phyloP scores from a whole-genome alignment of 495 filamentous ascomycete species.

The Amorphotheca resinae region DNA sequence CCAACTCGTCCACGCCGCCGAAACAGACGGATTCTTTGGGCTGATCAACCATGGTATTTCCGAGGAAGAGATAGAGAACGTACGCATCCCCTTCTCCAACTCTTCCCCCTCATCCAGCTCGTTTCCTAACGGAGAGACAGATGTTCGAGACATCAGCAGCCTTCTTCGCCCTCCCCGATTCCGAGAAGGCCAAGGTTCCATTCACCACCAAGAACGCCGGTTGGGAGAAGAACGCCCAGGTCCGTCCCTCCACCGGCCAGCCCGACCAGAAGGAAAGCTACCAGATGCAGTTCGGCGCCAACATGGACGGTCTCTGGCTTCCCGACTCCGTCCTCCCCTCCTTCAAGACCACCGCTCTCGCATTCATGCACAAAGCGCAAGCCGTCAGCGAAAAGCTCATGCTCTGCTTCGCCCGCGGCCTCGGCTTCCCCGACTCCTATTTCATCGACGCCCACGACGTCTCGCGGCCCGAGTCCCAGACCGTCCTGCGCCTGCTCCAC shows the following conservation, averaged over 20 bases:
- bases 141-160: too few relatives aligned
- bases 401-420: conserved; percentile 43
- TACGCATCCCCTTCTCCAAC: too few relatives aligned
- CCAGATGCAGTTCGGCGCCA: conserved; percentile 46
- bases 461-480: conserved; percentile 35
- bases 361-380: conserved; percentile 44
- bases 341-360: conserved; percentile 30
- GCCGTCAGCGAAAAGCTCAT: conserved; percentile 43
- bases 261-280: conserved; percentile 52
- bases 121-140: too few relatives aligned
- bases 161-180: conserved; percentile 47
- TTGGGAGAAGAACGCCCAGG: conserved; percentile 52
- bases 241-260: conserved; percentile 46
- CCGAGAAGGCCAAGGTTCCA: conserved; percentile 39
- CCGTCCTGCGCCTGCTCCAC: conserved; percentile 45
- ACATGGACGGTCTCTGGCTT: conserved; percentile 40
- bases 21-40: conserved; percentile 53
- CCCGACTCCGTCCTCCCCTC: conserved; percentile 34
- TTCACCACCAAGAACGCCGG: conserved; percentile 44
- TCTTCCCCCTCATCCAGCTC: too few relatives aligned
- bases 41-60: conserved; percentile 43
- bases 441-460: conserved; percentile 45
- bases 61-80: conserved; percentile 33
- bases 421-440: conserved; percentile 41
- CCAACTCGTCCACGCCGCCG: conserved; percentile 42